Evolutionary conservation across 208 protist species (phyloP), one percentile per base, ranked within the genome.

Genomic region (Leishmania guyanensis): DNA sequence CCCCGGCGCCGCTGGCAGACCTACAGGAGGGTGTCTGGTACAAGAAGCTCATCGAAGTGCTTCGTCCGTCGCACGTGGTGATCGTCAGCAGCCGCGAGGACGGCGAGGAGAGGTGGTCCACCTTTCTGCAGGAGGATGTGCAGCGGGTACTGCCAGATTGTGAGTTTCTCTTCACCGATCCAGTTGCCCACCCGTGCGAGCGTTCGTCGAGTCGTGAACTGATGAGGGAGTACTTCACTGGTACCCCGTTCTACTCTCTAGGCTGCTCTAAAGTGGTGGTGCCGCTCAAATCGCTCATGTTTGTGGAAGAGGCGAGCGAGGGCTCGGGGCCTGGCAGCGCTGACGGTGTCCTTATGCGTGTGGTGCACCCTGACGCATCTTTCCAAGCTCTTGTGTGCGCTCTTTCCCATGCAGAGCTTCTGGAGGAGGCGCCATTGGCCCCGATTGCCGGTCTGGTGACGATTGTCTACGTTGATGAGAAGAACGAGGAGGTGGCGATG

Each of bases 221-320:
- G 36, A 74, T 88, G 64, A 75, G 75, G 71, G 90, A 95, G 84
- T 95, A 97, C 84, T 97, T 97, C 82, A 82, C 84, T 39, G 93
- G 93, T 20, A 84, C 84, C 3, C 79, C 87, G 46, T 80, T 84
- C 39, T 64, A 39, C n/a, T 85, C 90, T 36, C 81, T 97, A 16
- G 89, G 90, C 16, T 96, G 91, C 84, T 89, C 90, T 54, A 96
- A 97, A 84, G 89, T 93, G 17, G 91, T 95, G 26, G 78, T 94
- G 22, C 82, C 91, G n/a, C 36, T 89, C 9, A 74, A 81, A 75
- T 84, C 83, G 0, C 78, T 94, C 43, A 79, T 86, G 79, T 93
- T 95, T 86, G 88, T 93, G 65, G 84, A 86, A 75, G 81, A 89
- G 78, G 26, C 43, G 64, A 73, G 64, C 8, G 77, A 84, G 50